Evolutionary conservation across 805 yeast genomes (phyloP).

Genomic region (Yarrowia porcina): DNA sequence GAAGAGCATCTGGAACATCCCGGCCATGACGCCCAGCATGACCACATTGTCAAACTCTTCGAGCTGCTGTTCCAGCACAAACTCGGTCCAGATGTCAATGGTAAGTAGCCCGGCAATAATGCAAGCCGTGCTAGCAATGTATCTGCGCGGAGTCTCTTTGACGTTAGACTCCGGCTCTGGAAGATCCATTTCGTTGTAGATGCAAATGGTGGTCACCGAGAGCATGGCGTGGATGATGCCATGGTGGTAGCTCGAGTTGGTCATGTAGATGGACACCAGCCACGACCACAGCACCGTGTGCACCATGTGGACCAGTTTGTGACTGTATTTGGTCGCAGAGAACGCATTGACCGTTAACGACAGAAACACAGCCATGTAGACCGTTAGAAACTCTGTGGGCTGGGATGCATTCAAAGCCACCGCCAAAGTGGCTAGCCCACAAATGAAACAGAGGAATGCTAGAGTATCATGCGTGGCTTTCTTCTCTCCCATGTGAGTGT

Average conservation of each 20-base stretch:
- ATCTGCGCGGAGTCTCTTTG: neutral
- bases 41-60: neutral
- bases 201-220: conserved; percentile 7
- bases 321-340: neutral
- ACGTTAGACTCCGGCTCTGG: neutral
- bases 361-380: neutral
- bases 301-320: conserved; percentile 5
- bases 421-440: neutral
- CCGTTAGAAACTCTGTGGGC: neutral
- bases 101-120: neutral
- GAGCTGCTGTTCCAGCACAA: neutral
- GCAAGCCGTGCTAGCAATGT: neutral
- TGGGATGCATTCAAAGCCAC: neutral
- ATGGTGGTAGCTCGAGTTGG: neutral
- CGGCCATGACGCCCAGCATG: neutral
- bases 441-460: neutral
- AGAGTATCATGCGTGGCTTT: neutral
- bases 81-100: neutral
- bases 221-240: conserved; percentile 7
- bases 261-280: neutral
- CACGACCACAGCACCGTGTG: conserved; percentile 5
- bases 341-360: neutral
- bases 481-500: neutral
- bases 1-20: neutral
- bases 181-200: conserved; percentile 16